Evolutionary conservation across 805 yeast genomes (phyloP).

Genomic region (Schwanniomyces polymorphus): DNA sequence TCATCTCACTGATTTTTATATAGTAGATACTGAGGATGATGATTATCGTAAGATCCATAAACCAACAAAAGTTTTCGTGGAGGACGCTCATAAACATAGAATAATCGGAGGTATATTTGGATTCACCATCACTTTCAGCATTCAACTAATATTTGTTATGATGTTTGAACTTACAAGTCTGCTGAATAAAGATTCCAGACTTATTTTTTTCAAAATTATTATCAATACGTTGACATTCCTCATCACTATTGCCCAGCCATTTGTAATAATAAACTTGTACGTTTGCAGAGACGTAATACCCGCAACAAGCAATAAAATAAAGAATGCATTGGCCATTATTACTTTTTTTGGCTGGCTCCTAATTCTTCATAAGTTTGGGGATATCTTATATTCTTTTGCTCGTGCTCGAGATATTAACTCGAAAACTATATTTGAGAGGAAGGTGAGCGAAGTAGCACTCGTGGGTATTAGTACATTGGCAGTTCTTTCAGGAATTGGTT

Average conservation of each 20-base stretch:
- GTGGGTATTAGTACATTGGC: constrained; percentile 54
- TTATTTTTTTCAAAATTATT: constrained; percentile 37
- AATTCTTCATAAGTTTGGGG: constrained; percentile 33
- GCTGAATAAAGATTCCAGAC: constrained; percentile 20
- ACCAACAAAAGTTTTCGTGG: not conserved
- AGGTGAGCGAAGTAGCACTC: constrained; percentile 46
- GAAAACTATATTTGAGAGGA: constrained; percentile 35
- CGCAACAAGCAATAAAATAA: not conserved
- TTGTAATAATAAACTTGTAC: constrained; percentile 30
- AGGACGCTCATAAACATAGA: constrained; percentile 6
- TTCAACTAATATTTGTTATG: constrained; percentile 31
- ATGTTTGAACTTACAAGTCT: constrained; percentile 34
- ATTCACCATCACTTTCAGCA: constrained; percentile 27
- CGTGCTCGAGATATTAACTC: constrained; percentile 13
- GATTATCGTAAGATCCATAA: constrained; percentile 5
- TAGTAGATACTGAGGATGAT: constrained; percentile 12
- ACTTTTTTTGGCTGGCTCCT: constrained; percentile 31
- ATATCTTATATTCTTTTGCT: constrained; percentile 23
- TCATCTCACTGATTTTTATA: constrained; percentile 14
- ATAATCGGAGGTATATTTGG: constrained; percentile 29
- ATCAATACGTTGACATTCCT: constrained; percentile 38
- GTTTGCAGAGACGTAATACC: constrained; percentile 28
- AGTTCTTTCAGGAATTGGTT: constrained; percentile 52
- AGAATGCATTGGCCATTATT: constrained; percentile 1
- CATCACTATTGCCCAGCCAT: constrained; percentile 46